Conservation (phyloP, 495 filamentous ascomycete genomes). For the Neurospora sp. region DNA sequence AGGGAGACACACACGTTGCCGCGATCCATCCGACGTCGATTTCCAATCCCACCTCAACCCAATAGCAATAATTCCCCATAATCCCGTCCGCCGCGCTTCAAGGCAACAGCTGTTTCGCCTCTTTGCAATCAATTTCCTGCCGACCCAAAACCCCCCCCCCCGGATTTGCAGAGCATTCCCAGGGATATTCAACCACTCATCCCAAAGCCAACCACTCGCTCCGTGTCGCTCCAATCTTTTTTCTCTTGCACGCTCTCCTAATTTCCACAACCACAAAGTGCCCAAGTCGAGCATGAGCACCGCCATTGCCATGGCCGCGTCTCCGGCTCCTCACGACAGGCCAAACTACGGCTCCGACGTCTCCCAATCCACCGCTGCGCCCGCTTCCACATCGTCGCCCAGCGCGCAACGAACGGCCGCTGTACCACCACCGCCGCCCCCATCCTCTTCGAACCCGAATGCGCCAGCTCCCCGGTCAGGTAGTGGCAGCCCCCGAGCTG, state of each 20-base stretch:
- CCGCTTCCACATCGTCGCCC: slow-evolving; percentile 30
- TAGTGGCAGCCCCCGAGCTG: slow-evolving; percentile 39
- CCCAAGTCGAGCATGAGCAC: slow-evolving; percentile 41
- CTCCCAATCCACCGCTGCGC: slow-evolving; percentile 29
- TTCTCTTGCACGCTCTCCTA: slow-evolving; percentile 1
- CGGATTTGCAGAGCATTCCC: slow-evolving; percentile 12
- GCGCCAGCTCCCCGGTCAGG: slow-evolving; percentile 32
- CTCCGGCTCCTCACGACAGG: slow-evolving; percentile 48
- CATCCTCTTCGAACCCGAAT: slow-evolving; percentile 30
- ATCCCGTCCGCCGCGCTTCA: slow-evolving; percentile 2
- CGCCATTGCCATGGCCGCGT: slow-evolving; percentile 50
- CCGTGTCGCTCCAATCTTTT: slow-evolving; percentile 2
- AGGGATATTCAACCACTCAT: not conserved
- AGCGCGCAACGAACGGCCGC: slow-evolving; percentile 33
- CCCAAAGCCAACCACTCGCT: not conserved
- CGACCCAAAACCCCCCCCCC: slow-evolving; percentile 9
- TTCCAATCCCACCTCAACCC: not conserved
- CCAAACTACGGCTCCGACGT: slow-evolving; percentile 38
- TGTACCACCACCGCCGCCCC: slow-evolving; percentile 21
- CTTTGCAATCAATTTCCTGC: slow-evolving; percentile 8
- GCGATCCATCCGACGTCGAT: not conserved
- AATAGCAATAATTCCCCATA: not conserved
- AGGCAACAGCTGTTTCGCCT: not conserved
- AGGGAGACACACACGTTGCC: not conserved
- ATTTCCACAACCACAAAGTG: slow-evolving; percentile 1